These are phyloP conservation scores for Diplocarpon rosae DNA, from an alignment of 2,329 filamentous ascomycete species.

Conservation along the genomic window DNA sequence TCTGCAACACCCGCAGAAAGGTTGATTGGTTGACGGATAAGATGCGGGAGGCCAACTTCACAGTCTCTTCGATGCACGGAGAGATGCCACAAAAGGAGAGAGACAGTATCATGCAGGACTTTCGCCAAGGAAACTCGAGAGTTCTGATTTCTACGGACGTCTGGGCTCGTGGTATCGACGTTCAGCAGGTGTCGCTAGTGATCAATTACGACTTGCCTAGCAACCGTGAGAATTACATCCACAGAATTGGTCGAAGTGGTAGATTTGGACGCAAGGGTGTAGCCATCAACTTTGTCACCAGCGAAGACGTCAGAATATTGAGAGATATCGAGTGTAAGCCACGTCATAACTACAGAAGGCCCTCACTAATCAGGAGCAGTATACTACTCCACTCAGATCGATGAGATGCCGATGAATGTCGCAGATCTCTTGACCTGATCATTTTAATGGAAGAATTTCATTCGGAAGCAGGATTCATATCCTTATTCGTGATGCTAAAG, in stretches of 20 bases:
- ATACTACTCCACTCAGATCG: conserved; percentile 68
- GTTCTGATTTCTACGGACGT: conserved; percentile 97
- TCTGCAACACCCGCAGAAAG: conserved; percentile 98
- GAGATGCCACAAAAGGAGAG: conserved; percentile 98
- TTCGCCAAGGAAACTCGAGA: conserved; percentile 89
- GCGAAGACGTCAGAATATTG: conserved; percentile 93
- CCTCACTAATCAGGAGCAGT: conserved; percentile 32
- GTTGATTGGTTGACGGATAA: conserved; percentile 99
- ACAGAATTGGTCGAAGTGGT: conserved; percentile 91
- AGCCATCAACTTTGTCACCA: conserved; percentile 98
- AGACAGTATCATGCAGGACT: conserved; percentile 99
- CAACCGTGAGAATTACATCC: conserved; percentile 99
- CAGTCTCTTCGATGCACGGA: conserved; percentile 96
- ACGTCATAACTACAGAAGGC: neutral
- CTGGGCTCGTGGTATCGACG: conserved; percentile 96
- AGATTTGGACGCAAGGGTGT: conserved; percentile 97
- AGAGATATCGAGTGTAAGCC: conserved; percentile 84
- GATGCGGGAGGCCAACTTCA: conserved; percentile 98
- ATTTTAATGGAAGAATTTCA: neutral
- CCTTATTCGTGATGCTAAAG: conserved; percentile 5
- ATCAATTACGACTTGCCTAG: conserved; percentile 98
- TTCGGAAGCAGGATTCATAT: neutral
- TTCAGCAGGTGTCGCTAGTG: conserved; percentile 94
- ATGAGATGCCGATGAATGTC: conserved; percentile 76
- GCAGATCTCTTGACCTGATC: conserved; percentile 28